A percentile compares a stretch with the other conserved stretches of the same genome.
Evolutionary conservation across 106 monocot genomes (phyloP).

Genomic region (Platanthera guangdongensis): DNA sequence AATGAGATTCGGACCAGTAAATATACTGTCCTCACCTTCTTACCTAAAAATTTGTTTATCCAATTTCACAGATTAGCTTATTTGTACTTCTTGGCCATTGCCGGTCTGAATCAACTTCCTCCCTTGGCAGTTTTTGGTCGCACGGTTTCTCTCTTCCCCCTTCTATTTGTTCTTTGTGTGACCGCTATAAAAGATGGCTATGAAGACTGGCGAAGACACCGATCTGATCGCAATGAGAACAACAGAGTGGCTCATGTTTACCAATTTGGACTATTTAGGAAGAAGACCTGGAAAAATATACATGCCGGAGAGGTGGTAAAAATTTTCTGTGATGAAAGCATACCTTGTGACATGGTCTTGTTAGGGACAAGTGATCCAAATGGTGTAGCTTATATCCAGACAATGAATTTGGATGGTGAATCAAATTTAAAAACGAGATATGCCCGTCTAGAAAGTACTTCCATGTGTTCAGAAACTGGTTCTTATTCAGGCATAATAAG

Average conservation of each 20-base stretch:
- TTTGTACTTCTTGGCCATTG: slow-evolving; percentile 91
- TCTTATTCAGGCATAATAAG: slow-evolving; percentile 68
- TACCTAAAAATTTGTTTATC: slow-evolving; percentile 93
- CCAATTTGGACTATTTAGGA: slow-evolving; percentile 59
- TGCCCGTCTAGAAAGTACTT: slow-evolving; percentile 79
- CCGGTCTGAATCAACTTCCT: slow-evolving; percentile 96
- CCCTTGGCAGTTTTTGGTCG: slow-evolving; percentile 96
- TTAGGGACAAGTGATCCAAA: slow-evolving; percentile 88
- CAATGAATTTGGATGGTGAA: slow-evolving; percentile 99
- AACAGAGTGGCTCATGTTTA: slow-evolving; percentile 68
- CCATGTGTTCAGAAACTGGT: slow-evolving; percentile 40
- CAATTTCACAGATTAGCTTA: slow-evolving; percentile 95
- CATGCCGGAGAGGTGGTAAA: slow-evolving; percentile 86
- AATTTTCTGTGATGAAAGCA: slow-evolving; percentile 69
- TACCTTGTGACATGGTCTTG: slow-evolving; percentile 93
- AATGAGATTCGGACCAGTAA: slow-evolving; percentile 97
- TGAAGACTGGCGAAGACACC: slow-evolving; percentile 94
- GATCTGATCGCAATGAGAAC: slow-evolving; percentile 93
- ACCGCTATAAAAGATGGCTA: slow-evolving; percentile 99
- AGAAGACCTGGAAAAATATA: slow-evolving; percentile 85
- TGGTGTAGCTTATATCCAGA: slow-evolving; percentile 95
- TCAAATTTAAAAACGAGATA: slow-evolving; percentile 96
- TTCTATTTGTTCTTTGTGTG: slow-evolving; percentile 91
- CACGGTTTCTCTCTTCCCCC: slow-evolving; percentile 93
- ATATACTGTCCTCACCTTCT: slow-evolving; percentile 88